A percentile compares a stretch with the other conserved stretches of the same genome.
Conservation (phyloP, 306 rosid genomes). For the Quercus engelmannii region DNA sequence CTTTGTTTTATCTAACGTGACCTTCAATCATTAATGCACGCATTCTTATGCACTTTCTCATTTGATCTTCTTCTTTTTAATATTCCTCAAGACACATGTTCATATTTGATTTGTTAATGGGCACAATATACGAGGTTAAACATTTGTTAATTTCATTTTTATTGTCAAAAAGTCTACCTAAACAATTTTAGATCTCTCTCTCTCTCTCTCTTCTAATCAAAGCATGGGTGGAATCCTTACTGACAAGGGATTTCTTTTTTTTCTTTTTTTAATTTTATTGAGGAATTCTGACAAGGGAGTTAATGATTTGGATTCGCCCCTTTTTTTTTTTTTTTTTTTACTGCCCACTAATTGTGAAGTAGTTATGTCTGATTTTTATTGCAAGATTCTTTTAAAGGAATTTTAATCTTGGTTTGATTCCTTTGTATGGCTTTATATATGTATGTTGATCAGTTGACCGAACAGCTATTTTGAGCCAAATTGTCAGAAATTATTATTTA, state of each 20-base stretch:
- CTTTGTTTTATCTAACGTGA: constrained; percentile 28
- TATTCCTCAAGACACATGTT: neutral
- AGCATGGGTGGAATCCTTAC: constrained; percentile 11
- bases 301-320: constrained; percentile 6
- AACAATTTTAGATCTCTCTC: constrained; percentile 3
- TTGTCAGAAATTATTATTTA: too few species aligned
- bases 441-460: too few species aligned
- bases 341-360: neutral
- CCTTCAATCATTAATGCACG: constrained; percentile 38
- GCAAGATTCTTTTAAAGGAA: too few species aligned
- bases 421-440: too few species aligned
- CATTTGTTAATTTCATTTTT: neutral
- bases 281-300: neutral
- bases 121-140: constrained; percentile 19
- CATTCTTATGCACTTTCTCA: constrained; percentile 23
- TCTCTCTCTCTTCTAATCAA: constrained; percentile 8
- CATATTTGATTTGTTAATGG: neutral
- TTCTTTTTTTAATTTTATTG: too few species aligned
- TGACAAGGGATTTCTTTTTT: neutral
- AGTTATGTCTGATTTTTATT: neutral
- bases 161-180: neutral
- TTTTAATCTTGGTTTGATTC: too few species aligned
- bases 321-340: neutral
- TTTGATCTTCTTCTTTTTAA: neutral
- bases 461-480: too few species aligned